Percentiles rank a stretch among this genome's conserved stretches.
Conservation (phyloP, 441 rosid species). For the Populus hybrid region DNA sequence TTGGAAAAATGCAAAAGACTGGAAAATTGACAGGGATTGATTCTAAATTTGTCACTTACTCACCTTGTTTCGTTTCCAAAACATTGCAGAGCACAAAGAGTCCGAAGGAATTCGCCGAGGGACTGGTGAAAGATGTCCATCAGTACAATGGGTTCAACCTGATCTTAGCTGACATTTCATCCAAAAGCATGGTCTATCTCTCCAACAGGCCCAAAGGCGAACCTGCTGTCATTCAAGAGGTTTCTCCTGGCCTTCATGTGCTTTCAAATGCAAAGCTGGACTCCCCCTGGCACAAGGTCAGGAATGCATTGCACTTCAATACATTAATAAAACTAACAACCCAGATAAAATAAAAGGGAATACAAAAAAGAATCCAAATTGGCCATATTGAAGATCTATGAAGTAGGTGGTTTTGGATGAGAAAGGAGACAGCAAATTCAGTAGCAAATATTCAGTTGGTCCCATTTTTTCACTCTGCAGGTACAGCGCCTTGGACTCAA, state of each 20-base stretch:
- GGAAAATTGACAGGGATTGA: background rate
- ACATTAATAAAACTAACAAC: background rate
- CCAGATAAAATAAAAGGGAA: background rate
- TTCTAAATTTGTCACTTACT: background rate
- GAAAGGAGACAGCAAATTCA: background rate
- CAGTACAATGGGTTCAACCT: conserved; percentile 70
- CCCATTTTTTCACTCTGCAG: conserved; percentile 25
- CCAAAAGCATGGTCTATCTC: conserved; percentile 54
- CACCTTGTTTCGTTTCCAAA: background rate
- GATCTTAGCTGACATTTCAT: conserved; percentile 48
- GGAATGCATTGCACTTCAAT: background rate
- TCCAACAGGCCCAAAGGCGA: conserved; percentile 65
- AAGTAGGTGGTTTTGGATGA: background rate
- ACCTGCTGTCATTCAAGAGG: conserved; percentile 40
- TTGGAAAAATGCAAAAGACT: background rate
- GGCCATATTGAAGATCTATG: background rate
- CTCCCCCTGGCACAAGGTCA: conserved; percentile 68
- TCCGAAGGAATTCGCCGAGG: conserved; percentile 57
- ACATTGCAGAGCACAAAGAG: conserved; percentile 42
- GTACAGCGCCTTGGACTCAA: conserved; percentile 39
- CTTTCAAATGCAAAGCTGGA: conserved; percentile 68
- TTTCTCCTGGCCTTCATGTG: conserved; percentile 66
- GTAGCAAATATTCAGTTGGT: background rate
- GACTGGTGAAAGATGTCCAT: conserved; percentile 41
- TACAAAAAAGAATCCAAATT: background rate